phyloP scores from a whole-genome alignment of 257 asterid species.

The Solanum appendiculatum region DNA sequence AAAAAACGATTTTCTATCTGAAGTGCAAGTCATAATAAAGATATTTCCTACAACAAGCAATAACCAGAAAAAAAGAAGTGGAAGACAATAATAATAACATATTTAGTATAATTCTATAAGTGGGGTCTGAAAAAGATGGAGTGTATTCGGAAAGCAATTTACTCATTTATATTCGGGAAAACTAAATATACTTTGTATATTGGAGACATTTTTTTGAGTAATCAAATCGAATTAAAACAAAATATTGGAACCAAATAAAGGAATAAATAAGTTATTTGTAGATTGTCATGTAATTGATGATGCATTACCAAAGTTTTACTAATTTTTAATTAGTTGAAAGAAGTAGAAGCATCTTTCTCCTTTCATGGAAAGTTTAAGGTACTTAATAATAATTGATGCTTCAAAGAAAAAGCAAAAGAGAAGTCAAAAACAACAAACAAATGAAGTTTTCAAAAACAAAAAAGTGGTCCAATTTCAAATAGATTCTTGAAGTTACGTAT shows the following conservation, averaged over 20 bases:
- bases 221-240: not conserved
- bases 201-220: not conserved
- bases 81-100: not conserved
- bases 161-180: too few species aligned
- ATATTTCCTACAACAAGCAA: not conserved
- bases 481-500: fast-evolving
- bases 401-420: not conserved
- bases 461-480: not conserved
- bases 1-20: not conserved
- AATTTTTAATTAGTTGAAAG: not conserved
- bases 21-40: not conserved
- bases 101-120: not conserved
- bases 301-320: not conserved
- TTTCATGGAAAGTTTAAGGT: not conserved
- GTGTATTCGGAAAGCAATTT: not conserved
- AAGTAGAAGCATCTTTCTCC: not conserved
- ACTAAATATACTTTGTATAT: too few species aligned
- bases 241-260: not conserved
- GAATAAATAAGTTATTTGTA: not conserved
- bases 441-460: not conserved
- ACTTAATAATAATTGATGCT: not conserved
- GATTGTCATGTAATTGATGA: not conserved
- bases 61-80: not conserved
- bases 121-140: fast-evolving
- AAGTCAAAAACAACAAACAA: not conserved